A percentile compares a stretch with the other conserved stretches of the same genome.
Evolutionary conservation across 129 eudicot species (phyloP).

Genomic region (Centrapalus pauciflorus): DNA sequence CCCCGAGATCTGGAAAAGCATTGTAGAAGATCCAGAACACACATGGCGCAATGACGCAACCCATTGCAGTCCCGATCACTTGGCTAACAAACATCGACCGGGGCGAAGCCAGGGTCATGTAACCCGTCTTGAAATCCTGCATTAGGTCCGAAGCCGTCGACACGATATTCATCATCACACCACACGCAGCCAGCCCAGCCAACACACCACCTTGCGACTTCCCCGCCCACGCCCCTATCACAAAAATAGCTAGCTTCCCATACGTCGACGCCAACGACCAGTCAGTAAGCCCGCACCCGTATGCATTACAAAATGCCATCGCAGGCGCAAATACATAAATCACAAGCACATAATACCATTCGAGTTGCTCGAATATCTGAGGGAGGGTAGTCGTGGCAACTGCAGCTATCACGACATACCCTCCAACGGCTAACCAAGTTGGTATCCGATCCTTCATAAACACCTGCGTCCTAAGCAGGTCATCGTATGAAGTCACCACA

Average conservation of each 20-base stretch:
- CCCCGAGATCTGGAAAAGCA: slow-evolving; percentile 43
- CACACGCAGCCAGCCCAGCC: slow-evolving; percentile 79
- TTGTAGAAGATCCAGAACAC: slow-evolving; percentile 76
- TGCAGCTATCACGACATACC: slow-evolving; percentile 46
- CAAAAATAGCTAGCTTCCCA: slow-evolving; percentile 58
- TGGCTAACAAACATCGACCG: slow-evolving; percentile 76
- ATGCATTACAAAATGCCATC: slow-evolving; percentile 69
- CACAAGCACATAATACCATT: slow-evolving; percentile 60
- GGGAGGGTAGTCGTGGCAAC: slow-evolving; percentile 40
- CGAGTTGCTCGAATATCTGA: slow-evolving; percentile 39
- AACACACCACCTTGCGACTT: slow-evolving; percentile 55
- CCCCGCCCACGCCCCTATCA: slow-evolving; percentile 63
- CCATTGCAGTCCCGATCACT: slow-evolving; percentile 65
- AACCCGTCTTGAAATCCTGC: slow-evolving; percentile 68
- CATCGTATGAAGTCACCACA: slow-evolving; percentile 26
- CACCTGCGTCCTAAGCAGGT: slow-evolving; percentile 32
- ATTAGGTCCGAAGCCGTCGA: slow-evolving; percentile 66
- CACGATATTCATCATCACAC: slow-evolving; percentile 76
- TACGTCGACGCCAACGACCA: slow-evolving; percentile 78
- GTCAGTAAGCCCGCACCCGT: slow-evolving; percentile 78
- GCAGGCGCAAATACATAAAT: slow-evolving; percentile 51
- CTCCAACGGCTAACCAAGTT: slow-evolving; percentile 33
- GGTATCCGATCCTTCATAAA: slow-evolving; percentile 67
- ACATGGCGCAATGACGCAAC: slow-evolving; percentile 57
- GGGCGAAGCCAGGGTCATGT: slow-evolving; percentile 70